Percentiles rank a stretch among this genome's conserved stretches.
Evolutionary conservation across 2,329 filamentous ascomycete species (phyloP).

Genomic region (Pezicula carpinea): DNA sequence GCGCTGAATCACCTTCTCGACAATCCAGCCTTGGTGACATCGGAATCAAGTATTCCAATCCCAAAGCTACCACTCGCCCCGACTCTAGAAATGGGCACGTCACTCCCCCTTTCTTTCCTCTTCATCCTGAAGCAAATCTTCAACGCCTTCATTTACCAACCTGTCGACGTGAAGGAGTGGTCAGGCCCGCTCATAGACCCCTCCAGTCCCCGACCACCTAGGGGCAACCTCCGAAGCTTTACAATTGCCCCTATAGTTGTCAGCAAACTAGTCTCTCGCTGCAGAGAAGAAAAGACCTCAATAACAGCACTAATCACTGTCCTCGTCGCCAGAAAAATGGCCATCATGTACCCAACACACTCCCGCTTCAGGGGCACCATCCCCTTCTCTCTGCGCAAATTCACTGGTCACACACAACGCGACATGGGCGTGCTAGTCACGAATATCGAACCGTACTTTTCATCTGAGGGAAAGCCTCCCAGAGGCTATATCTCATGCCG

Average conservation of each 20-base stretch:
- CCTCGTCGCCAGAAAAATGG: constrained; percentile 11
- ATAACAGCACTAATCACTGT: constrained; percentile 15
- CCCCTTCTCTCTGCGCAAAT: constrained; percentile 11
- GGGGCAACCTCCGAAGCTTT: constrained; percentile 6
- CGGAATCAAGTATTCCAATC: constrained; percentile 24
- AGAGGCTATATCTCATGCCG: constrained; percentile 13
- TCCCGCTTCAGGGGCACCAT: constrained; percentile 8
- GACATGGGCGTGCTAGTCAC: constrained; percentile 14
- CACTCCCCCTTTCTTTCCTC: constrained; percentile 31
- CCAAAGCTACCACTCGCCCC: constrained; percentile 19
- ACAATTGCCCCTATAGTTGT: constrained; percentile 4
- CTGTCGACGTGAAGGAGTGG: constrained; percentile 8
- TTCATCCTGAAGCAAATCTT: constrained; percentile 39
- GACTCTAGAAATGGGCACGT: constrained; percentile 15
- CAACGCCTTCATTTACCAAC: constrained; percentile 28
- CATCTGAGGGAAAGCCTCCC: constrained; percentile 6
- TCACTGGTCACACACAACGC: constrained; percentile 3
- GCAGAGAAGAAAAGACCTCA: constrained; percentile 13
- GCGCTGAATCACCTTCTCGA: constrained; percentile 33
- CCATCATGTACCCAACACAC: constrained; percentile 12
- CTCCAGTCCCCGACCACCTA: constrained; percentile 3
- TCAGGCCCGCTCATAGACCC: constrained; percentile 8
- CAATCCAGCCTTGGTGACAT: constrained; percentile 2
- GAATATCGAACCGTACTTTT: constrained; percentile 7
- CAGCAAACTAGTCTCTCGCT: constrained; percentile 9